Evolutionary conservation across 2,329 filamentous ascomycete species (phyloP), one percentile per base, ranked within the genome.

Genomic region (Xylariomycetidae sp.): DNA sequence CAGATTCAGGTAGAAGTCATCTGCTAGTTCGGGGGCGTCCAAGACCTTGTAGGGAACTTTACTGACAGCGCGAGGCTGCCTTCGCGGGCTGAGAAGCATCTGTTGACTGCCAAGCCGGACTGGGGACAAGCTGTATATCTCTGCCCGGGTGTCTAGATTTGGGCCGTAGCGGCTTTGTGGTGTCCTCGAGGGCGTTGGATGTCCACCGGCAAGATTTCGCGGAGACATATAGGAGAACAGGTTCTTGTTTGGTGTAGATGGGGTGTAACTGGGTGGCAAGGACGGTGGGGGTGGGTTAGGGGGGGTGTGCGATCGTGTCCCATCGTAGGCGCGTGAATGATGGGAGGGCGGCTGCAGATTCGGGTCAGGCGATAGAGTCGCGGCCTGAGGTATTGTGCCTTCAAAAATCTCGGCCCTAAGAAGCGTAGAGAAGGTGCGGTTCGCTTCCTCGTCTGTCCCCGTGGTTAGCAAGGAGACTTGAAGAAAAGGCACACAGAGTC

Each of bases 31-130:
- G 2, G 92, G 92, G 1, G 92, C 92, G 65, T 98, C 92, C 8
- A 98, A 70, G 2, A 98, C 92, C 61, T 98, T 98, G 63, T 93
- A 98, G 0, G 92, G 92, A 0, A 96, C 90, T 59, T 96, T 96
- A 60, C 86, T 90, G 14, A 98, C 87, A 19, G 86, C 83, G 45
- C 92, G 74, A 2, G 90, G 87, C 43, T 92, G 86, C 50, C 92
- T 86, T 42, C 89, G 76, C 3, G 90, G 89, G 34, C 85, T 94
- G 10, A 96, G 72, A 1, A 98, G 75, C 73, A 98, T 93, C 38
- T 87, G 84, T 53, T 96, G 92, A 50, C 88, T 95, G 35, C 85
- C 85, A 49, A 89, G 86, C 33, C 92, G 83, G 44, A 98, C 90
- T 1, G 92, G 92, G 0, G 92, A 96, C 23, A 96, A 60, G 54